Evolutionary conservation across 1,284 basidiomycete species (phyloP).

Genomic region (Pseudozyma tsukubaensis): DNA sequence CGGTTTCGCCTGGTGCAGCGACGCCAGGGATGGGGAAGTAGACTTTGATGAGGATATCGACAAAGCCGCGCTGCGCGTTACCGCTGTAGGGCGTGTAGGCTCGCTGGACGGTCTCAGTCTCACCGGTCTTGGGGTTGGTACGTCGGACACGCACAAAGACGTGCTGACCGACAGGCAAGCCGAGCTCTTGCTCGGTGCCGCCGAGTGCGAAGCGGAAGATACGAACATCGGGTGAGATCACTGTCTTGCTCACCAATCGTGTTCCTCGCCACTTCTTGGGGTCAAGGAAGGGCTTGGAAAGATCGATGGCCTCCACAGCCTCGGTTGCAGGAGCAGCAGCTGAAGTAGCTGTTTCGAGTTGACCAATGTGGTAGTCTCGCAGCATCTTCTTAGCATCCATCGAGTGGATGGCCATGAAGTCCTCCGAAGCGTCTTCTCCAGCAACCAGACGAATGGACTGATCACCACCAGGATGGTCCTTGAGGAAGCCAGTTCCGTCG

Average conservation of each 20-base stretch:
- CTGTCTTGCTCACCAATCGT: constrained; percentile 70
- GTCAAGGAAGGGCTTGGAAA: constrained; percentile 71
- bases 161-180: constrained; percentile 77
- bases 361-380: constrained; percentile 70
- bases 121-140: constrained; percentile 68
- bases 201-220: constrained; percentile 75
- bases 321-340: constrained; percentile 6
- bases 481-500: constrained; percentile 74
- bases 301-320: constrained; percentile 30
- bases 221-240: constrained; percentile 73
- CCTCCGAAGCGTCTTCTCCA: constrained; percentile 77
- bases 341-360: constrained; percentile 15
- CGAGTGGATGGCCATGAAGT: constrained; percentile 76
- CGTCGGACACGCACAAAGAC: constrained; percentile 69
- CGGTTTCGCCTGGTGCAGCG: no score
- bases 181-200: constrained; percentile 71
- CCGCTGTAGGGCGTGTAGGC: constrained; percentile 77
- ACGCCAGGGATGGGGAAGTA: constrained; percentile 71
- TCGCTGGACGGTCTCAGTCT: constrained; percentile 74
- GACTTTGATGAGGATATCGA: constrained; percentile 74
- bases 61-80: constrained; percentile 71
- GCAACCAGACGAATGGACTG: constrained; percentile 75
- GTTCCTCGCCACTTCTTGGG: constrained; percentile 74
- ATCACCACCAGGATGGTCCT: constrained; percentile 76
- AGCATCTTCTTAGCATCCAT: constrained; percentile 73